Evolutionary conservation across 352 stramenopile genomes (phyloP).

Genomic region (Pythium grandisporangium): DNA sequence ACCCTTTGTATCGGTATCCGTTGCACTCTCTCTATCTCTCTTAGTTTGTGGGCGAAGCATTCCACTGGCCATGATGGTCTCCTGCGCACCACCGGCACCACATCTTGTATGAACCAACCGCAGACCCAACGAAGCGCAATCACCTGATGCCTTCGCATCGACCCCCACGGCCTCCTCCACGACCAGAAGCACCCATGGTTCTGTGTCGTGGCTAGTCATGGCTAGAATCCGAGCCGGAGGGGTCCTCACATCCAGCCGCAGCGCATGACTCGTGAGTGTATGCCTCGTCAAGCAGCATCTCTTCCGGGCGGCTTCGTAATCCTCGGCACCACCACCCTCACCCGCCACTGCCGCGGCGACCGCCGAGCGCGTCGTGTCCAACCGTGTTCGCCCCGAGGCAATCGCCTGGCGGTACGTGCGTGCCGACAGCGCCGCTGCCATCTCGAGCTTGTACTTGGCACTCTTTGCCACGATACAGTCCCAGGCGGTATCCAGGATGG

Average conservation of each 20-base stretch:
- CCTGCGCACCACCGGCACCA: neutral
- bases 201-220: neutral
- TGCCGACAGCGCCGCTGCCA: constrained; percentile 8
- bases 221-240: too few species aligned
- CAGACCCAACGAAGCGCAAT: neutral
- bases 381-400: too few species aligned
- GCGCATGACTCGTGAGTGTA: neutral
- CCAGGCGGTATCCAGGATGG: constrained; percentile 56
- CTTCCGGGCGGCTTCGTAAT: constrained; percentile 38
- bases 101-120: neutral
- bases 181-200: neutral
- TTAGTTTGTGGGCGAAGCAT: constrained; percentile 1
- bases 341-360: constrained; percentile 1
- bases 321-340: constrained; percentile 9
- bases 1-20: too few species aligned
- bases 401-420: constrained; percentile 9
- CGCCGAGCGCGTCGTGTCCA: too few species aligned
- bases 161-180: neutral
- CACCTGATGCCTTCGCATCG: too few species aligned
- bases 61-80: neutral
- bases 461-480: constrained; percentile 30
- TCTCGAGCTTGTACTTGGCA: constrained; percentile 26
- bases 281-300: constrained; percentile 16
- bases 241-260: neutral
- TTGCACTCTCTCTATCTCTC: neutral